A percentile compares a stretch with the other conserved stretches of the same genome.
phyloP scores from a whole-genome alignment of 202 grass and related monocot species.

The Miscanthus sacchariflorus region DNA sequence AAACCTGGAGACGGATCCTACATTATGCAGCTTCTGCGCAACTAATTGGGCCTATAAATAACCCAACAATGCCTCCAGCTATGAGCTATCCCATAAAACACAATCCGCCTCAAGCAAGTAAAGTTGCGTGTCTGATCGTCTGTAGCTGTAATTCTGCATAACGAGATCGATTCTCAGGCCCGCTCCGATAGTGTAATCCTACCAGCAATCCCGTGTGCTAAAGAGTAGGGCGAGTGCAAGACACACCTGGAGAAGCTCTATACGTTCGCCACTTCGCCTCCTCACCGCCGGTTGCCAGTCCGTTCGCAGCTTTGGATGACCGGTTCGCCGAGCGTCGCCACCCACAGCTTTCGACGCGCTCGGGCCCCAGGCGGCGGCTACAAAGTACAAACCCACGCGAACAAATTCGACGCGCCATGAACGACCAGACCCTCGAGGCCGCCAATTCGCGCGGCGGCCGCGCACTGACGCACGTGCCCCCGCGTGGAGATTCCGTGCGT shows the following conservation, averaged over 20 bases:
- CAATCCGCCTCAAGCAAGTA: not conserved
- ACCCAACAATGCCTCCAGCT: not conserved
- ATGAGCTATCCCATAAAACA: not conserved
- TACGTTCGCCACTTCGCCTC: not conserved
- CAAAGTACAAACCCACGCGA: not conserved
- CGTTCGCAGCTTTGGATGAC: not conserved
- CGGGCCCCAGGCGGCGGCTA: not conserved
- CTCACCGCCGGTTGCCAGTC: not conserved
- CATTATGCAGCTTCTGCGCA: not conserved
- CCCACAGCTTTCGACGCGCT: not conserved
- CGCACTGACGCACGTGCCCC: too few relatives aligned
- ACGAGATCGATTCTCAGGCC: not conserved
- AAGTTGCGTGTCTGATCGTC: not conserved
- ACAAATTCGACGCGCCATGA: not conserved
- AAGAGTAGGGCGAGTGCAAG: not conserved
- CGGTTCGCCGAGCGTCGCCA: not conserved
- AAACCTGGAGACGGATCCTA: not conserved
- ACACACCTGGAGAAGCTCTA: conserved; percentile 32
- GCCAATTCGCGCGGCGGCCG: not conserved
- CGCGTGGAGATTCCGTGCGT: not conserved
- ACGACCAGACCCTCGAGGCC: too few relatives aligned
- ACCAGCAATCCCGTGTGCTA: not conserved
- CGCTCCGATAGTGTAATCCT: not conserved
- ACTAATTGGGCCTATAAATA: not conserved
- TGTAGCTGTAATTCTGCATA: not conserved